Evolutionary conservation across 352 stramenopile species (phyloP).

Genomic region (Pythium grandisporangium): DNA sequence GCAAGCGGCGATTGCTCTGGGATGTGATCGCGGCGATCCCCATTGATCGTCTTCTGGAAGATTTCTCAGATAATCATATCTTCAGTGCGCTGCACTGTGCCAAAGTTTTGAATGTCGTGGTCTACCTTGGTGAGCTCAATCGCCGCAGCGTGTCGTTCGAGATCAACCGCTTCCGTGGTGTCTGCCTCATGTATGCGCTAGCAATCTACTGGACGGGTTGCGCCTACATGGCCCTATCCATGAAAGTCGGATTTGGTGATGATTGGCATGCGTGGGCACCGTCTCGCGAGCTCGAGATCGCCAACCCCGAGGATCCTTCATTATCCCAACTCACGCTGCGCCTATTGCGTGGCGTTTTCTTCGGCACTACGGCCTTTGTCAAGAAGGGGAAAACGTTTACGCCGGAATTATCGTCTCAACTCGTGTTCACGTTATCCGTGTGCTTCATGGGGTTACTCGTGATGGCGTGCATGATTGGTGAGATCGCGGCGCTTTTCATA

Average conservation of each 20-base stretch:
- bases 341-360: constrained; percentile 15
- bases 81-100: constrained; percentile 26
- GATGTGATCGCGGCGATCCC: constrained; percentile 28
- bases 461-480: constrained; percentile 9
- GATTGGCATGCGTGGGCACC: constrained; percentile 48
- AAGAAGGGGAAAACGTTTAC: constrained; percentile 21
- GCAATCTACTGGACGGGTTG: constrained; percentile 55
- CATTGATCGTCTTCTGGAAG: constrained; percentile 26
- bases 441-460: constrained; percentile 10
- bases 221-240: constrained; percentile 31
- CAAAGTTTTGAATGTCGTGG: constrained; percentile 41
- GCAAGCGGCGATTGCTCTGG: constrained; percentile 29
- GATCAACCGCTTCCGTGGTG: constrained; percentile 35
- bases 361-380: constrained; percentile 13
- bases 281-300: constrained; percentile 22
- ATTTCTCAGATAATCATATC: constrained; percentile 19
- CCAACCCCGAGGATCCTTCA: constrained; percentile 15
- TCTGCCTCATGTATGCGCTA: constrained; percentile 45
- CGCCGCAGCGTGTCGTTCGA: constrained; percentile 43
- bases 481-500: constrained; percentile 11
- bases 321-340: constrained; percentile 19
- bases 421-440: constrained; percentile 11
- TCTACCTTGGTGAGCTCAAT: constrained; percentile 50
- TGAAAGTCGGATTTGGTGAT: constrained; percentile 24
- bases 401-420: constrained; percentile 3